Percentiles rank a stretch among this genome's conserved stretches.
Evolutionary conservation across 768 basidiomycete species (phyloP).

Genomic region (Russula sp.): DNA sequence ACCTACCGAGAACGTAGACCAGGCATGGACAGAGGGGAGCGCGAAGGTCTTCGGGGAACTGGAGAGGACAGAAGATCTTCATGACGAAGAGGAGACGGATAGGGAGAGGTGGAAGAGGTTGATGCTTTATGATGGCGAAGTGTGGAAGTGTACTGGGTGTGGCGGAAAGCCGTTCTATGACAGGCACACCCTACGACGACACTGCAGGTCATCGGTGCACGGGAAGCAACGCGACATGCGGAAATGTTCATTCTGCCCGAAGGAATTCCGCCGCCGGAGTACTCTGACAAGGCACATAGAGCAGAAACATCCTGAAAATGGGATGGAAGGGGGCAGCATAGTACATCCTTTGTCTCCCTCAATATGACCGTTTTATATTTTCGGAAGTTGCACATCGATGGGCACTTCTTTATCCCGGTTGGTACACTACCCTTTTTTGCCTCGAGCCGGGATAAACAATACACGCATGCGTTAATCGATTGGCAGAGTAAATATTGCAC

Average conservation of each 20-base stretch:
- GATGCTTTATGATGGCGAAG: neutral
- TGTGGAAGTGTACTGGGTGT: neutral
- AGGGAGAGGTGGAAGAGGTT: neutral
- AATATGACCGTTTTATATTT: too few relatives aligned
- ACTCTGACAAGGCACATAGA: neutral
- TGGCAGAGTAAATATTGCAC: too few relatives aligned
- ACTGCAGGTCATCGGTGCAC: neutral
- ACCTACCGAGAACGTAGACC: neutral
- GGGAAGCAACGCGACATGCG: neutral
- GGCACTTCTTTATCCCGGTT: too few relatives aligned
- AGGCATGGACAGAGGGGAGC: neutral
- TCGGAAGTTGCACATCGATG: too few relatives aligned
- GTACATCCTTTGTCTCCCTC: too few relatives aligned
- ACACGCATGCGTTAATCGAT: too few relatives aligned
- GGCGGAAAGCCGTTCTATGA: neutral
- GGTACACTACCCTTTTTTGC: too few relatives aligned
- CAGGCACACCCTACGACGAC: neutral
- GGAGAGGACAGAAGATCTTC: neutral
- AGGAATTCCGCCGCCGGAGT: neutral
- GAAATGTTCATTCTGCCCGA: neutral
- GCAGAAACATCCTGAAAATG: neutral
- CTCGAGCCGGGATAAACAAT: too few relatives aligned
- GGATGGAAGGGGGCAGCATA: neutral
- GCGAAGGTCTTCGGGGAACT: neutral
- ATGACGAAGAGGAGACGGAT: neutral